A percentile compares a stretch with the other conserved stretches of the same genome.
phyloP scores from a whole-genome alignment of 148 eudicot species.

The Spergularia bocconei region DNA sequence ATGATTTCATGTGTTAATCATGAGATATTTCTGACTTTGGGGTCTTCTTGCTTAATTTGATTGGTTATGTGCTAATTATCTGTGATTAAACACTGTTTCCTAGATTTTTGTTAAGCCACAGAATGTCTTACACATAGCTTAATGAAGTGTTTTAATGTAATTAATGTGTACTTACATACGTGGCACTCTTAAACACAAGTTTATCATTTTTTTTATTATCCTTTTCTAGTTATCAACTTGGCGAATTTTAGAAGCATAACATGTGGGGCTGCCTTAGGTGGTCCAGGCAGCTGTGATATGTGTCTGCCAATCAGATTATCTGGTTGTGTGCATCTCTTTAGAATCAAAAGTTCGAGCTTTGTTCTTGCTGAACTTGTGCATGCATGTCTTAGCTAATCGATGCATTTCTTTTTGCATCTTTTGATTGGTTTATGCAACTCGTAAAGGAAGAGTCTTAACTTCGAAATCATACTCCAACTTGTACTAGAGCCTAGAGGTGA shows the following conservation, averaged over 20 bases:
- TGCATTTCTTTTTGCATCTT: not conserved
- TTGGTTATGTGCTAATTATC: slow-evolving; percentile 30
- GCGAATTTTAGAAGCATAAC: not conserved
- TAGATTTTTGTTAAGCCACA: slow-evolving; percentile 25
- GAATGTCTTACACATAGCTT: slow-evolving; percentile 39
- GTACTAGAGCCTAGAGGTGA: too few species aligned
- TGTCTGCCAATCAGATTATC: slow-evolving; percentile 34
- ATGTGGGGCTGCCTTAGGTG: slow-evolving; percentile 27
- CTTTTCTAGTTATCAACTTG: slow-evolving; percentile 5
- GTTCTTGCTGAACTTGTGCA: slow-evolving; percentile 9
- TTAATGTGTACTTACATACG: slow-evolving; percentile 22
- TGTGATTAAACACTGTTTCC: slow-evolving; percentile 31
- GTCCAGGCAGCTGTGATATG: slow-evolving; percentile 29
- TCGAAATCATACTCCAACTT: too few species aligned
- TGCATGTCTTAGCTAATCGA: not conserved
- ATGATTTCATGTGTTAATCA: slow-evolving; percentile 5
- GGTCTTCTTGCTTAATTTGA: slow-evolving; percentile 2
- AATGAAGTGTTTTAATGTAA: slow-evolving; percentile 18
- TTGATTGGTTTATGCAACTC: not conserved
- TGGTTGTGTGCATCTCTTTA: slow-evolving; percentile 21
- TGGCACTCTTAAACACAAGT: slow-evolving; percentile 15
- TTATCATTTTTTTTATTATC: not conserved
- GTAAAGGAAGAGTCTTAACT: too few species aligned
- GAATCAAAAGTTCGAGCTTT: slow-evolving; percentile 15
- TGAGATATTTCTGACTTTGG: slow-evolving; percentile 12